A percentile compares a stretch with the other conserved stretches of the same genome.
Evolutionary conservation across 139 green algal species (phyloP).

Genomic region (Volvox africanus): DNA sequence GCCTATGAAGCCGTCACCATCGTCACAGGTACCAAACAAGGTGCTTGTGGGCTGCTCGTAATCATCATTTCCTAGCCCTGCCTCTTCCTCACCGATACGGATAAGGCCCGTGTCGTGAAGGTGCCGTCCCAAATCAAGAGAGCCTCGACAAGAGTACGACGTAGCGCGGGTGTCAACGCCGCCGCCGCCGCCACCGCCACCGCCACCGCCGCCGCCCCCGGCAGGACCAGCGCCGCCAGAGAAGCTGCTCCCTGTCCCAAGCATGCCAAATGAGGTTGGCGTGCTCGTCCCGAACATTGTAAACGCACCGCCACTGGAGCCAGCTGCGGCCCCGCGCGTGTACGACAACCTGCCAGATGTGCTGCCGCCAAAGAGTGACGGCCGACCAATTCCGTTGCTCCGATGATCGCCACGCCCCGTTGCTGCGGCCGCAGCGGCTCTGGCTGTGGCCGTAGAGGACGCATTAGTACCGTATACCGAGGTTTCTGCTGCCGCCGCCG

Average conservation of each 20-base stretch:
- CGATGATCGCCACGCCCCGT: background rate
- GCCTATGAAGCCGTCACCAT: background rate
- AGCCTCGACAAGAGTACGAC: background rate
- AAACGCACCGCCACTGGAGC: background rate
- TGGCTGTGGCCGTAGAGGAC: background rate
- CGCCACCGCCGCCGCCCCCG: background rate
- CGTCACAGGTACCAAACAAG: background rate
- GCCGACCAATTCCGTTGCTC: background rate
- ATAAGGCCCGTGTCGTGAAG: slow-evolving; percentile 45
- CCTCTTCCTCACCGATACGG: slow-evolving; percentile 33
- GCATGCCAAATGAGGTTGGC: background rate
- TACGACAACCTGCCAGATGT: background rate
- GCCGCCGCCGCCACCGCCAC: background rate
- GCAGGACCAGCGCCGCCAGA: background rate
- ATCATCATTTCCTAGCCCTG: background rate
- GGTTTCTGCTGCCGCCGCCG: no score
- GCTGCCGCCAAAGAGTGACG: background rate
- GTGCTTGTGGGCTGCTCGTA: background rate
- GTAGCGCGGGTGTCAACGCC: background rate
- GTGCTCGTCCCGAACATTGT: background rate
- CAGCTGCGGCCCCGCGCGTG: background rate
- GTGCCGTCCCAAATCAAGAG: slow-evolving; percentile 18
- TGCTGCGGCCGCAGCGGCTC: background rate
- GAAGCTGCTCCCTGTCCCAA: background rate
- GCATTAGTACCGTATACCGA: no score